Conservation (phyloP, 768 basidiomycete species). For the Tulasnella sp. region DNA sequence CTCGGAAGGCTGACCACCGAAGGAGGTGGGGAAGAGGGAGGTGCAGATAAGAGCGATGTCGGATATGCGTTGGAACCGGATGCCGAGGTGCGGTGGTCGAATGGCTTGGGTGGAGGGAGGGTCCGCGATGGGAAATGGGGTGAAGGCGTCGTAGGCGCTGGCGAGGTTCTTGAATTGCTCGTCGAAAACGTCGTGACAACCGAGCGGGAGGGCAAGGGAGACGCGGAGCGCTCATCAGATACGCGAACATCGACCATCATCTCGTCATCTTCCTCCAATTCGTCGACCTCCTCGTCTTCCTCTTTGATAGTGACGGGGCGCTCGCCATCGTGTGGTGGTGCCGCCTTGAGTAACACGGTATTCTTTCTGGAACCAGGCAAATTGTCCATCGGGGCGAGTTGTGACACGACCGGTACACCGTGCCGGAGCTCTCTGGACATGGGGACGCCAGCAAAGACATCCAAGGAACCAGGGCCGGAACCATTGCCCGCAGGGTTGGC, state of each 20-base stretch:
- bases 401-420: conserved; percentile 3
- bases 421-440: not conserved
- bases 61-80: not conserved
- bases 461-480: no score
- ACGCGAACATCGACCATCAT: not conserved
- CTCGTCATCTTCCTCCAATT: conserved; percentile 3
- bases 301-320: not conserved
- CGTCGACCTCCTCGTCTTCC: conserved; percentile 9
- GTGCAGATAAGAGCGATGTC: not conserved
- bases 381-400: not conserved
- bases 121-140: not conserved
- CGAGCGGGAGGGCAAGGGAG: no score
- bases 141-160: not conserved
- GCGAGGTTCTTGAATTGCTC: not conserved
- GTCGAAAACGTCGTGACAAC: not conserved
- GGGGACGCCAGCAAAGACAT: not conserved
- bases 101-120: conserved; percentile 1
- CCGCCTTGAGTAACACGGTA: not conserved
- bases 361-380: not conserved
- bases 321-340: not conserved
- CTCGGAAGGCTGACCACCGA: not conserved
- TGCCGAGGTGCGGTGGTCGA: not conserved
- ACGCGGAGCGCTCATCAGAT: not conserved
- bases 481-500: no score
- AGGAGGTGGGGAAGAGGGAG: not conserved